Percentiles rank a stretch among this genome's conserved stretches.
Evolutionary conservation across 2,329 filamentous ascomycete species (phyloP).

Genomic region (Arthrobotrys sphaeroides): DNA sequence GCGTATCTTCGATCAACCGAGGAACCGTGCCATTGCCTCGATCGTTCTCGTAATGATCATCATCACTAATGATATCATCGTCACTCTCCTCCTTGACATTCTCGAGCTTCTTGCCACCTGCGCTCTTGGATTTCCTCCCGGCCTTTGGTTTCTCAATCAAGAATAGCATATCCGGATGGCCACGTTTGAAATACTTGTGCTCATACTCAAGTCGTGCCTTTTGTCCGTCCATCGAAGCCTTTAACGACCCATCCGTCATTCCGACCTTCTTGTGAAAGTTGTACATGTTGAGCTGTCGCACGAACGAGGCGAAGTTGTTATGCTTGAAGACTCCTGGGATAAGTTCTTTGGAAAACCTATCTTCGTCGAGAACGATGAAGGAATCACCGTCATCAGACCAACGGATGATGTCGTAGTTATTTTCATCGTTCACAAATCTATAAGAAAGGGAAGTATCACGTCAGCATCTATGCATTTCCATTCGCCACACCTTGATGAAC

Average conservation of each 20-base stretch:
- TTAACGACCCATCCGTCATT: conserved; percentile 96
- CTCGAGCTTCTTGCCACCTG: conserved; percentile 71
- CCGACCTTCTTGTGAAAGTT: conserved; percentile 77
- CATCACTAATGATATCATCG: conserved; percentile 57
- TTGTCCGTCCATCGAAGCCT: conserved; percentile 93
- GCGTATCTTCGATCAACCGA: conserved; percentile 47
- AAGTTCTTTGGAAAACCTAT: conserved; percentile 79
- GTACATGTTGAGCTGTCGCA: conserved; percentile 75
- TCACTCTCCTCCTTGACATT: conserved; percentile 75
- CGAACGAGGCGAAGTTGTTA: conserved; percentile 81
- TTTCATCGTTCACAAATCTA: conserved; percentile 91
- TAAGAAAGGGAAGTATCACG: conserved; percentile 5
- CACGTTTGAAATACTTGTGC: conserved; percentile 94
- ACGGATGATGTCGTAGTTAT: conserved; percentile 92
- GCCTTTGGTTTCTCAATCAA: conserved; percentile 70
- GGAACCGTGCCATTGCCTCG: conserved; percentile 60
- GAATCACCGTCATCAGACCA: conserved; percentile 98
- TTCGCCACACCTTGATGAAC: background rate
- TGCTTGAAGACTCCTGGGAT: conserved; percentile 82
- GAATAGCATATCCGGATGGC: conserved; percentile 80
- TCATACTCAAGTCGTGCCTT: conserved; percentile 99
- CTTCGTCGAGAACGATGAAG: conserved; percentile 95
- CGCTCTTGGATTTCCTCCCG: conserved; percentile 64
- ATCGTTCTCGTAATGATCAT: conserved; percentile 58
- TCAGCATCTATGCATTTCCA: conserved; percentile 55